Conservation (phyloP, 805 yeast species). For the Blastobotrys chiropterorum region DNA sequence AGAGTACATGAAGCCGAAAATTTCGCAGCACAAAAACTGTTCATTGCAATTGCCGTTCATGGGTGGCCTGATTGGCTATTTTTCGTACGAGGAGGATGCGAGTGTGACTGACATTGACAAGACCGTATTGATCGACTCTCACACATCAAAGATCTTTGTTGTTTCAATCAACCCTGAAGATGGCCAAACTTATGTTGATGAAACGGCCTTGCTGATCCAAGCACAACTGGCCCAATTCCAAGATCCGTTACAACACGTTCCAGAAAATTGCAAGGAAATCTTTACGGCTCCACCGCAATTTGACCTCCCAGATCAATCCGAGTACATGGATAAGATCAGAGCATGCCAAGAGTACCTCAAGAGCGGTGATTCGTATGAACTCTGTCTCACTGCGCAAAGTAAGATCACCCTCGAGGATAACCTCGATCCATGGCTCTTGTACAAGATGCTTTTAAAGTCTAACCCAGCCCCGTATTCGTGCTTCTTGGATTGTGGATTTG, state of each 20-base stretch:
- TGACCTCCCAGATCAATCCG: constrained; percentile 42
- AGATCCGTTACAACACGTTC: constrained; percentile 1
- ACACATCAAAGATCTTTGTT: constrained; percentile 40
- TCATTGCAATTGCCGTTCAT: constrained; percentile 39
- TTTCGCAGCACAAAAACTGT: constrained; percentile 22
- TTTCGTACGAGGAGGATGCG: constrained; percentile 83
- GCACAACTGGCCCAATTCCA: not conserved
- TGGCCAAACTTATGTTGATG: constrained; percentile 27
- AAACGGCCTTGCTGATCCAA: constrained; percentile 12
- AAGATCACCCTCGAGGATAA: constrained; percentile 44
- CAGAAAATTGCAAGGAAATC: constrained; percentile 29
- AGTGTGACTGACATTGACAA: constrained; percentile 67
- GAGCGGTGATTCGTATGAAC: constrained; percentile 87
- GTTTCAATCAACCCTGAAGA: constrained; percentile 44
- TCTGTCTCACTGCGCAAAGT: constrained; percentile 80
- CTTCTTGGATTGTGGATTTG: constrained; percentile 51
- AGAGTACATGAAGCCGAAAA: constrained; percentile 37
- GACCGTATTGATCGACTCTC: constrained; percentile 50
- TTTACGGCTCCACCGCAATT: constrained; percentile 17
- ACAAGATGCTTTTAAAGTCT: constrained; percentile 57
- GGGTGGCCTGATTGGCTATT: constrained; percentile 86
- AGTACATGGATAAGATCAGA: constrained; percentile 51
- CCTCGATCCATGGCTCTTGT: constrained; percentile 69
- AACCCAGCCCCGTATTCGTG: constrained; percentile 95
- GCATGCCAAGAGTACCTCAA: constrained; percentile 61